phyloP scores from a whole-genome alignment of 345 rosid species.

The Euphorbia lathyris region DNA sequence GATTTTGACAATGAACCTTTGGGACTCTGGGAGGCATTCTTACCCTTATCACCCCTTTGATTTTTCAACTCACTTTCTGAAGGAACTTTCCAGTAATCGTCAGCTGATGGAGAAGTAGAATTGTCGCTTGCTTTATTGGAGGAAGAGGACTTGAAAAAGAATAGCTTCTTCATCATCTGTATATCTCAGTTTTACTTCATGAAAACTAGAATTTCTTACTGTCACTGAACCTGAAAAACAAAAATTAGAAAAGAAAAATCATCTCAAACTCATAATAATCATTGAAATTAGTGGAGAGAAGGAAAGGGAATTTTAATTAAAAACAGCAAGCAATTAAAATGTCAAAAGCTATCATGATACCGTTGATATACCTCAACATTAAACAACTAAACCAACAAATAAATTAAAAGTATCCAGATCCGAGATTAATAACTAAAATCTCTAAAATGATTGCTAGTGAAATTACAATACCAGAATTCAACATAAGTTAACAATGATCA shows the following conservation, averaged over 20 bases:
- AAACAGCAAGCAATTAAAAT: neutral
- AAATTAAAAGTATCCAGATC: slow-evolving; percentile 5
- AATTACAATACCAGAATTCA: neutral
- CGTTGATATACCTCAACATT: neutral
- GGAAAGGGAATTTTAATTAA: slow-evolving; percentile 4
- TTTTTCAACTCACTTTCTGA: slow-evolving; percentile 30
- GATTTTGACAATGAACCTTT: slow-evolving; percentile 43
- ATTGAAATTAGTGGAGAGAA: slow-evolving; percentile 15
- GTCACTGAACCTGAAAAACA: slow-evolving; percentile 37
- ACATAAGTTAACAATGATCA: neutral
- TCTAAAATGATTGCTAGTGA: neutral
- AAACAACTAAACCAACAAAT: neutral
- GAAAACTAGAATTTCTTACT: slow-evolving; percentile 5
- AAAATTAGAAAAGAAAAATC: slow-evolving; percentile 12
- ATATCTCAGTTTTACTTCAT: slow-evolving; percentile 21
- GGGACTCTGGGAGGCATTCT: slow-evolving; percentile 33
- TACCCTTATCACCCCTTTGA: slow-evolving; percentile 38
- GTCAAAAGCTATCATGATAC: neutral
- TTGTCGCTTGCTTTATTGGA: slow-evolving; percentile 40
- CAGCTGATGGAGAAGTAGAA: slow-evolving; percentile 33
- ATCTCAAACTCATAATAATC: slow-evolving; percentile 19
- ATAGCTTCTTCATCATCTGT: slow-evolving; percentile 86
- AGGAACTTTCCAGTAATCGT: slow-evolving; percentile 44
- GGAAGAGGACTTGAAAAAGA: slow-evolving; percentile 67
- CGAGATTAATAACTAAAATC: slow-evolving; percentile 2